Conservation (phyloP, 75 land plant species). For the Cunninghamia lanceolata region DNA sequence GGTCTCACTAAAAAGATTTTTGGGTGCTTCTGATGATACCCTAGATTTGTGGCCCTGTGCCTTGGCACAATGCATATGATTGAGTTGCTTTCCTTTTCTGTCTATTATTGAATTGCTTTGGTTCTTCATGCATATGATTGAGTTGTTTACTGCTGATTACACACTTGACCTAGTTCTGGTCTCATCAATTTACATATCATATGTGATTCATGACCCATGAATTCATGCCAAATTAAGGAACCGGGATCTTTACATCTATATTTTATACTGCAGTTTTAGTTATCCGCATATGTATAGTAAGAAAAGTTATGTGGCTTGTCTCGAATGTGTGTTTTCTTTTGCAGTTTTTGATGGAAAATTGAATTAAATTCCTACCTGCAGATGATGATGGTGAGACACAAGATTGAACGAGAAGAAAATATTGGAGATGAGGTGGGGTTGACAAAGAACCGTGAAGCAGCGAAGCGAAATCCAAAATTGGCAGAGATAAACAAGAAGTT, state of each 20-base stretch:
- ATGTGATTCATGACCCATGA: background rate
- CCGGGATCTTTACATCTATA: background rate
- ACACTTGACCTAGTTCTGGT: background rate
- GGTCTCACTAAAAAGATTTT: background rate
- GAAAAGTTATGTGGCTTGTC: background rate
- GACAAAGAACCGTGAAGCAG: constrained; percentile 73
- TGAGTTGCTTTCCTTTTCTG: background rate
- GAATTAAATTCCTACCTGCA: constrained; percentile 18
- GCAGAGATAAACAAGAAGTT: constrained; percentile 90
- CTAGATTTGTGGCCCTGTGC: background rate
- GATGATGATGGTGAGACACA: constrained; percentile 91
- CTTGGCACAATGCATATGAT: background rate
- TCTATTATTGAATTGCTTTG: background rate
- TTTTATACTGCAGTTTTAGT: background rate
- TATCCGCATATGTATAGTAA: background rate
- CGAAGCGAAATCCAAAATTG: constrained; percentile 75
- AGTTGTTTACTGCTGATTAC: background rate
- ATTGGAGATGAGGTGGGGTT: constrained; percentile 82
- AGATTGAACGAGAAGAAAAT: constrained; percentile 73
- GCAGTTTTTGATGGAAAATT: background rate
- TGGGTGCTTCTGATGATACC: background rate
- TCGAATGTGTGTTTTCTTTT: background rate
- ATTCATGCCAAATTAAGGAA: background rate
- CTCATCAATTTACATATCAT: background rate
- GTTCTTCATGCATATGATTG: background rate